Percentiles rank a stretch among this genome's conserved stretches.
Evolutionary conservation across 176 grass and related monocot genomes (phyloP).

Genomic region (Stipa capillata): DNA sequence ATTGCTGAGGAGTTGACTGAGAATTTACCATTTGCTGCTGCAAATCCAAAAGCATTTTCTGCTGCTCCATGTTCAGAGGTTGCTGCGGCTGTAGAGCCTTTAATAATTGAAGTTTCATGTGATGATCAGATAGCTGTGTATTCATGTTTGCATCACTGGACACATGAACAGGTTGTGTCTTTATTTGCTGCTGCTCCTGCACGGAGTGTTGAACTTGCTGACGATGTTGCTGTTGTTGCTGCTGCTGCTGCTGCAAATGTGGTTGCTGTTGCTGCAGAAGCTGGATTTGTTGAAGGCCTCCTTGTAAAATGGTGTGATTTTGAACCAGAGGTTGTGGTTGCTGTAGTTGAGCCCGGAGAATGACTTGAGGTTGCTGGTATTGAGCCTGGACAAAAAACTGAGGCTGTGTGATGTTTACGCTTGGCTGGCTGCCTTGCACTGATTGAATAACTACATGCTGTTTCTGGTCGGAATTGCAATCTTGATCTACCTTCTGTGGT

Average conservation of each 20-base stretch:
- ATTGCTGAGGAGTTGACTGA: constrained; percentile 33
- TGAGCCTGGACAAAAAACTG: constrained; percentile 28
- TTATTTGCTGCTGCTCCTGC: constrained; percentile 48
- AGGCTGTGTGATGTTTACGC: constrained; percentile 26
- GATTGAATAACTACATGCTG: constrained; percentile 30
- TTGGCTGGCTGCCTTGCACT: constrained; percentile 28
- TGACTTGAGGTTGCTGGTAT: constrained; percentile 43
- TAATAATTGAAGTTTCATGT: constrained; percentile 55
- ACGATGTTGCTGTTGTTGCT: constrained; percentile 20
- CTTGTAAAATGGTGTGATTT: constrained; percentile 39
- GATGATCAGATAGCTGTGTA: constrained; percentile 45
- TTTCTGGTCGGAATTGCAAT: constrained; percentile 33
- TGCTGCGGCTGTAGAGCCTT: constrained; percentile 46
- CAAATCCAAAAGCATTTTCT: constrained; percentile 55
- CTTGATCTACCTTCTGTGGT: constrained; percentile 37
- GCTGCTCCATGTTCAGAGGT: constrained; percentile 32
- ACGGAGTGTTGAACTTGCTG: constrained; percentile 36
- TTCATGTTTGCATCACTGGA: constrained; percentile 21
- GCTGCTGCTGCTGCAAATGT: constrained; percentile 30
- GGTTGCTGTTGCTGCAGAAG: constrained; percentile 47
- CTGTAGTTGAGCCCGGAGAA: constrained; percentile 44
- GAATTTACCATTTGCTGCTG: constrained; percentile 51
- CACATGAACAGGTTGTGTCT: constrained; percentile 20
- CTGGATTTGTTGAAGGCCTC: constrained; percentile 42
- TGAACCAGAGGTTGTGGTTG: constrained; percentile 42